Evolutionary conservation across 2,329 filamentous ascomycete species (phyloP), one percentile per base, ranked within the genome.

Genomic region (Aureobasidium melanogenum): DNA sequence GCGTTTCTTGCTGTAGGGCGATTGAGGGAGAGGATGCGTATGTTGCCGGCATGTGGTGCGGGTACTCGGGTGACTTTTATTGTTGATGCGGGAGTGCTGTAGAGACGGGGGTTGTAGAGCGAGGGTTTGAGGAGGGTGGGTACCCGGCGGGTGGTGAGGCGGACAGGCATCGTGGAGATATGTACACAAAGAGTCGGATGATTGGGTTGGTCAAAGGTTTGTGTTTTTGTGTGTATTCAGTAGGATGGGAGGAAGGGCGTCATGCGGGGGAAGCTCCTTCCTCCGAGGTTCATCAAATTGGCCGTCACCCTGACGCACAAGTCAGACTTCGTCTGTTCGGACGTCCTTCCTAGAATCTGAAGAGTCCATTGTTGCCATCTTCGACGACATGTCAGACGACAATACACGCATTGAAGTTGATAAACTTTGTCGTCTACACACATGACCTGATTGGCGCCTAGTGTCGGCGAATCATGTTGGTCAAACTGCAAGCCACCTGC

Each of bases 11-110:
- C 88, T 9, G 83, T 74, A 0, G 91, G 91, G 4, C 91, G 84
- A 77, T 97, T 94, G 66, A 99, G 83, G 64, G 93, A 88, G 61
- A 97, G 84, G 66, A 97, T 82, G 63, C 91, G 87, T 75, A 97
- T 94, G 76, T 88, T 88, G 66, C 93, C 94, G 19, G 84, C 84
- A 70, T 87, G 84, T 0, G 91, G 86, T 2, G 91, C 89, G 46
- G 89, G 87, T 52, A 96, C 76, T 73, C 88, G 85, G 63, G 84
- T 87, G 66, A 89, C 82, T 70, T 87, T 86, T 74, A 96, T 78
- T 12, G 69, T 66, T 19, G 70, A 68, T 2, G 66, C 55, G 4
- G 63, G 34, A 0, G 48, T 67, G 68, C 63, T 64, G 63, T 65
- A 65, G 32, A 32, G 24, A n/a, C 59, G 59, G 43, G 17, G 2